Base-by-base conservation (phyloP, 768 basidiomycete genomes). In the Kwoniella pini region DNA sequence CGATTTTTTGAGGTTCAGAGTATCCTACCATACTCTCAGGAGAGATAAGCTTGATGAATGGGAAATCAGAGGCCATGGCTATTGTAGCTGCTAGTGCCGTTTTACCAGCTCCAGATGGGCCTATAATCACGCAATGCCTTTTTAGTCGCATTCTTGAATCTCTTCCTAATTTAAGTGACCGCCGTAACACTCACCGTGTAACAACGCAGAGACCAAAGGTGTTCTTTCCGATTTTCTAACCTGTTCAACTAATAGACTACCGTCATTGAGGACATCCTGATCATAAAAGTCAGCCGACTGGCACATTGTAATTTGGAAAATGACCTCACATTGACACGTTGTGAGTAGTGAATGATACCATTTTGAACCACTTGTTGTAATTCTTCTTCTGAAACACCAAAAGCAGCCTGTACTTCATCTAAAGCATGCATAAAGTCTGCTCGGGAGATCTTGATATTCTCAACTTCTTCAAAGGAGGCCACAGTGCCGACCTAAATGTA, bases 21-120 rank as follows among this genome's bases (percentile, higher is more conserved):
- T 85, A 94, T 7, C 96, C 96, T 62, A 98, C 90, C 96, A 99
- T 99, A 69, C 84, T 87, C 72, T 97, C 96, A 0, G 96, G 91
- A 2, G 93, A 90, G 59, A 98, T 86, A 38, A 99, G 83, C 78
- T 99, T 98, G 82, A 99, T 95, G 82, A 99, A 99, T 0, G 96
- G 96, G 79, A 87, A 99, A 65, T 88, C 82, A n/a, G 95, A 97
- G 24, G 85, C 84, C 80, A 91, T 87, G 1, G 95, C 96, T 57
- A 98, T 95, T 4, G 90, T 89, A 5, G 92, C 95, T 1, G 89
- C 95, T 44, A 98, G 80, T 0, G 95, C 95, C 0, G 95, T 94
- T 81, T 98, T 98, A 17, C 96, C 96, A 9, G 91, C 85, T 3
- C 91, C 90, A 19, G 94, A 84, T 0, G 89, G 87, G 4, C 95